Evolutionary conservation across 176 grass and related monocot genomes (phyloP).

Genomic region (Saccharum officinarum): DNA sequence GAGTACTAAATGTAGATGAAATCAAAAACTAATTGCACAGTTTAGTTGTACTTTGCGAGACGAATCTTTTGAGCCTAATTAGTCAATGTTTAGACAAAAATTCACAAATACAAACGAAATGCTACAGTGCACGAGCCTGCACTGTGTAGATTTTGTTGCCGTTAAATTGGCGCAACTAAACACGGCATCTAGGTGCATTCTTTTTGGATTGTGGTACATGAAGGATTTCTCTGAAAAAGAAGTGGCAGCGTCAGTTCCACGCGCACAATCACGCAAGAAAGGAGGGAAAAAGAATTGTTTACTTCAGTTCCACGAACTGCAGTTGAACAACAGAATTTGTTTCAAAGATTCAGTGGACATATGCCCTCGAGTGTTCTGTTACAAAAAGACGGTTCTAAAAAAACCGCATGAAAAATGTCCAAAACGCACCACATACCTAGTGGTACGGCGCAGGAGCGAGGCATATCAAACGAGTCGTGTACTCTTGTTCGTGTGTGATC

Average conservation of each 20-base stretch:
- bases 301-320: neutral
- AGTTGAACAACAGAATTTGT: neutral
- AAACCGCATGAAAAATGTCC: neutral
- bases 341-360: neutral
- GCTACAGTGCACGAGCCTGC: too few relatives aligned
- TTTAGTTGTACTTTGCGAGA: too few relatives aligned
- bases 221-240: constrained; percentile 37
- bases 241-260: constrained; percentile 40
- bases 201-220: constrained; percentile 31
- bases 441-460: neutral
- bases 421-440: neutral
- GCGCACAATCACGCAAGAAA: constrained; percentile 33
- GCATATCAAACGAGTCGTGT: neutral
- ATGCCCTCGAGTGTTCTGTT: neutral
- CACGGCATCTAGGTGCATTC: constrained; percentile 38
- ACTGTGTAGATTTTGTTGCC: too few relatives aligned
- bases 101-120: too few relatives aligned
- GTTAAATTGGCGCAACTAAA: too few relatives aligned
- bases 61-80: too few relatives aligned
- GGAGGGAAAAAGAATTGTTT: neutral
- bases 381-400: neutral
- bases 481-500: neutral
- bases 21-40: too few relatives aligned
- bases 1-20: too few relatives aligned
- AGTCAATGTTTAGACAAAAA: too few relatives aligned